Conservation (phyloP, 495 filamentous ascomycete genomes). For the Podospora pseudoanserina region DNA sequence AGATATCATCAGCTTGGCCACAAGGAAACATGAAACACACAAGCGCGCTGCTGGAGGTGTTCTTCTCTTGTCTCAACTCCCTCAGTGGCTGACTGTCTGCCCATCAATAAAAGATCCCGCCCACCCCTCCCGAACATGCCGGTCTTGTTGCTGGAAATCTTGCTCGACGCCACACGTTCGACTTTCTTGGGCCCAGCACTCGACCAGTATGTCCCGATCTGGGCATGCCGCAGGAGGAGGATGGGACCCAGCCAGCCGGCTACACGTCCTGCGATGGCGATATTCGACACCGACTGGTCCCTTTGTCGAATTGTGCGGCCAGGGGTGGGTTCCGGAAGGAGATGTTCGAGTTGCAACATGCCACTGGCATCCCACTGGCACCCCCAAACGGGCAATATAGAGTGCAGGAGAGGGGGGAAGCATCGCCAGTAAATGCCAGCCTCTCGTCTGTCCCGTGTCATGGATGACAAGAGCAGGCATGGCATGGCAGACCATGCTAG, state of each 20-base stretch:
- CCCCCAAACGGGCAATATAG: slow-evolving; percentile 22
- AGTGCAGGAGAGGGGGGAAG: slow-evolving; percentile 21
- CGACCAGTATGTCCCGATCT: slow-evolving; percentile 7
- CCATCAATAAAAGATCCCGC: slow-evolving; percentile 9
- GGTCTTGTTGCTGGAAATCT: neutral
- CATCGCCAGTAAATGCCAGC: slow-evolving; percentile 20
- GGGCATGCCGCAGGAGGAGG: slow-evolving; percentile 17
- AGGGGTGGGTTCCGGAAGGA: neutral
- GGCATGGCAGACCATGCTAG: slow-evolving; percentile 28
- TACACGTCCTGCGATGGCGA: neutral
- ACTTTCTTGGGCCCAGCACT: slow-evolving; percentile 12
- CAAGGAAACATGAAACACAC: slow-evolving; percentile 37
- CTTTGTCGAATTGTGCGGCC: neutral
- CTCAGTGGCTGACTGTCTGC: slow-evolving; percentile 18
- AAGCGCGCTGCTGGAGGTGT: slow-evolving; percentile 28
- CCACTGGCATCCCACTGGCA: slow-evolving; percentile 1
- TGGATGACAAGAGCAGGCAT: slow-evolving; percentile 18
- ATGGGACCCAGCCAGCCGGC: slow-evolving; percentile 4
- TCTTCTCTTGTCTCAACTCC: slow-evolving; percentile 7
- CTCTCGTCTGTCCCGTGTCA: slow-evolving; percentile 26
- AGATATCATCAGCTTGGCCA: slow-evolving; percentile 17
- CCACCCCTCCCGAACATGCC: neutral
- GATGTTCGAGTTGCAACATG: neutral
- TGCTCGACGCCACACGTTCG: slow-evolving; percentile 10
- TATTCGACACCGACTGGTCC: neutral